Evolutionary conservation across 2,329 filamentous ascomycete species (phyloP), one percentile per base, ranked within the genome.

Genomic region (Venturia effusa): DNA sequence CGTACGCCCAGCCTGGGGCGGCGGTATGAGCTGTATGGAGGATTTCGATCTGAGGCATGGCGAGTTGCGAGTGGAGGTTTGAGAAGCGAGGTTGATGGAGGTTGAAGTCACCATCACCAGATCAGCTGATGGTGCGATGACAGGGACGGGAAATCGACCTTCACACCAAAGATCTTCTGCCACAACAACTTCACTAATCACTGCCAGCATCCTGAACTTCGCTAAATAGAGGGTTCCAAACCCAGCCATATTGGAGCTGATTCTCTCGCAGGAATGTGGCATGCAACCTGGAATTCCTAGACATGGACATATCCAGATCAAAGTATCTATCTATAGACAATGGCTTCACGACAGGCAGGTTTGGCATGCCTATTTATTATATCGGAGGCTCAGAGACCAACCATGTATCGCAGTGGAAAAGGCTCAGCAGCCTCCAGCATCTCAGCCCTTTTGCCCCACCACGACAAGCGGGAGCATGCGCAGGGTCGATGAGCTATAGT

Each of bases 1-100:
- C 90, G 73, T 96, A 96, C 15, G 91, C 91, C 88, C 92, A 97
- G 71, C 93, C 93, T 0, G 93, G 92, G 0, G 90, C 89, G 55
- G 84, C 84, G 19, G 85, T 86, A 34, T 85, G 79, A 71, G 84
- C 86, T 65, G 78, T 78, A 41, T 90, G 89, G 64, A 97, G 80
- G 69, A 96, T 88, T 75, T 95, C 87, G 70, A 97, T 90, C 70
- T 89, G 88, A 68, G 84, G 84, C 81, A 86, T 87, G 54, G 17
- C n/a, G 60, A 15, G 2, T 34, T 57, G 51, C 34, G 15, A 17
- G 11, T n/a, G 51, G 30, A n/a, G 30, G 24, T 34, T 5, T 7
- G 2, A 17, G 7, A 19, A 34, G 10, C 15, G 51, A 37, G 51
- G 17, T 34, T 34, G 30, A 15, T 32, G 17, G 13, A 37, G 13